Evolutionary conservation across 2,329 filamentous ascomycete genomes (phyloP).

Genomic region (Hypoxylon sp.): DNA sequence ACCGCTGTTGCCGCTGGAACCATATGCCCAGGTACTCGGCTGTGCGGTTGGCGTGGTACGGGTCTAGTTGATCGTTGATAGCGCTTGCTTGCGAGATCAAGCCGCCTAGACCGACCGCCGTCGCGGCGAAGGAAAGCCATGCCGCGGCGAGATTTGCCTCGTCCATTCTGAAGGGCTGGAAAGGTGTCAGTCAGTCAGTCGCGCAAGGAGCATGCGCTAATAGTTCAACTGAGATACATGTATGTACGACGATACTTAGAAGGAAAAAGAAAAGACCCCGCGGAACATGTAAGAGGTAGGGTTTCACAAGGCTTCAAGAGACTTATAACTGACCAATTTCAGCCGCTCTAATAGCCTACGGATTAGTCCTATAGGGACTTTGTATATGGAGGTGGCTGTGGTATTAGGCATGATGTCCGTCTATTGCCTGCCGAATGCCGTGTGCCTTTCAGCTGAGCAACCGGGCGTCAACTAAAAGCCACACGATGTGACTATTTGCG

Average conservation of each 20-base stretch:
- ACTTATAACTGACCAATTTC: constrained; percentile 30
- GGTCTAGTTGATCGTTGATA: constrained; percentile 62
- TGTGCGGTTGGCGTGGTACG: constrained; percentile 48
- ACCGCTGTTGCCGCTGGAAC: constrained; percentile 47
- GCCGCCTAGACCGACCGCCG: constrained; percentile 46
- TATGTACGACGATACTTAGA: not conserved
- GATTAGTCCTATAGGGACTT: constrained; percentile 20
- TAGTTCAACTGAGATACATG: not conserved
- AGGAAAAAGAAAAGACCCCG: not conserved
- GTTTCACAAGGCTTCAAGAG: constrained; percentile 1
- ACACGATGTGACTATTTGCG: constrained; percentile 28
- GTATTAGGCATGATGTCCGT: constrained; percentile 24
- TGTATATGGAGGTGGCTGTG: constrained; percentile 20
- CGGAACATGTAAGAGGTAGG: not conserved
- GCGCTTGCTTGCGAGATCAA: constrained; percentile 60
- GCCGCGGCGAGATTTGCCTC: constrained; percentile 40
- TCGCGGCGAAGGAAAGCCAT: constrained; percentile 47
- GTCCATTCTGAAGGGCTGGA: constrained; percentile 36
- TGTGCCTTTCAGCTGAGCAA: constrained; percentile 21
- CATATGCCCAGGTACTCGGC: constrained; percentile 51
- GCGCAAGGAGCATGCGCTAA: not conserved
- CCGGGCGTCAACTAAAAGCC: constrained; percentile 3
- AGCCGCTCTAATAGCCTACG: constrained; percentile 23
- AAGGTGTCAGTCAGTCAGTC: constrained; percentile 10
- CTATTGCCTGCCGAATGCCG: not conserved